A percentile compares a stretch with the other conserved stretches of the same genome.
Evolutionary conservation across 768 basidiomycete species (phyloP).

Genomic region (Mycena vulgaris): DNA sequence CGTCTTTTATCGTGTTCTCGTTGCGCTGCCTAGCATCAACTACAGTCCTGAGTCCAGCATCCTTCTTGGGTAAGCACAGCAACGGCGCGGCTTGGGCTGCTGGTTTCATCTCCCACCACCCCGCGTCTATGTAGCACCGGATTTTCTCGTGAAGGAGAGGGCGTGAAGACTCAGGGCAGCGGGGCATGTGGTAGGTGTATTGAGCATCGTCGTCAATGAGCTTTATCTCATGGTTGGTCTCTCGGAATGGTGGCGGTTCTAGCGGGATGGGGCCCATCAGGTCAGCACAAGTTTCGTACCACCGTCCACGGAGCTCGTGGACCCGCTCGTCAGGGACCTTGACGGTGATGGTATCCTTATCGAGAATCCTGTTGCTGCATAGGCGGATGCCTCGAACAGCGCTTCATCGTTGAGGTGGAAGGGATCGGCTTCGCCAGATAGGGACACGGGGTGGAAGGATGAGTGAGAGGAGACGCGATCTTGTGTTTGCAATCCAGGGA

Average conservation of each 20-base stretch:
- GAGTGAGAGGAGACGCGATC: too few relatives aligned
- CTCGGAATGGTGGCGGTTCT: neutral
- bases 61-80: conserved; percentile 46
- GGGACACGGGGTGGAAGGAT: too few relatives aligned
- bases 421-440: too few relatives aligned
- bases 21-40: conserved; percentile 52
- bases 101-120: conserved; percentile 33
- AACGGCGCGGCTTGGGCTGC: conserved; percentile 42
- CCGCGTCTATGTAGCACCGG: neutral
- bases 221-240: too few relatives aligned
- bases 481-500: too few relatives aligned
- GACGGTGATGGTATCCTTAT: too few relatives aligned
- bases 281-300: neutral
- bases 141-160: conserved; percentile 22
- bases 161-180: conserved; percentile 46
- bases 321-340: too few relatives aligned
- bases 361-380: too few relatives aligned
- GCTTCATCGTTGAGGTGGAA: too few relatives aligned
- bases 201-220: conserved; percentile 35
- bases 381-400: too few relatives aligned
- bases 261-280: neutral
- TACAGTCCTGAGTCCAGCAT: conserved; percentile 49
- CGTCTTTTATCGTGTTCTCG: too few relatives aligned
- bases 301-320: too few relatives aligned
- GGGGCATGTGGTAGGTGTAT: conserved; percentile 42